Evolutionary conservation across 257 asterid genomes (phyloP), one percentile per base, ranked within the genome.

Genomic region (Henckelia pumila): DNA sequence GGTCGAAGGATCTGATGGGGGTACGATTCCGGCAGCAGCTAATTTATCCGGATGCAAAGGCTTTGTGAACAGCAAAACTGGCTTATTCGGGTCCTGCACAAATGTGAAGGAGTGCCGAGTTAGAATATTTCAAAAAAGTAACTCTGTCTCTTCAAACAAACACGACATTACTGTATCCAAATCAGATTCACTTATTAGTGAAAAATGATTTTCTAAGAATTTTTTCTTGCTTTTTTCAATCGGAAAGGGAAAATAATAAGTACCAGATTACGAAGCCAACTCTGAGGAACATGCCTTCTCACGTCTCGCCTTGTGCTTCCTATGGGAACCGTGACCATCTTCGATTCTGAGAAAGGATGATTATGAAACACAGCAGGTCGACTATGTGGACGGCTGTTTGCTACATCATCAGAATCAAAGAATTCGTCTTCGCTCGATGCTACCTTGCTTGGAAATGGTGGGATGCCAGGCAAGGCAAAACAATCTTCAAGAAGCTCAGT

Each of bases 341-440:
- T 88, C 33, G 91, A 62, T 70, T 91, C 97, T 14, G 74, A 47
- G 57, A 78, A 88, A 63, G 82, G 76, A 33, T 79, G 73, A 71
- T 78, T 81, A 55, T 83, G 96, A 72, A 77, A 58, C 59, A 75
- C 26, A 53, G 74, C 71, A 28, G 79, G 78, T 32, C 84, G 85
- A 65, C 73, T 61, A 35, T 72, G 86, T 44, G 87, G 92, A 61
- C 82, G 82, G 75, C 88, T 86, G 70, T 78, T 82, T 59, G 87
- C 82, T 72, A 84, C 83, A 74, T 86, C 97, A 72, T 94, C 97
- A 63, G 96, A 91, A 74, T 94, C 96, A 23, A 87, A 80, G 79
- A 84, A 88, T 75, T 94, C 99, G 22, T 94, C 99, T 65, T 94
- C 99, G 62, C 96, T 91, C 68, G 97, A 94, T 58, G 73, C 97